These are phyloP conservation scores for Suillus ampliporus DNA, from an alignment of 768 basidiomycete genomes.

Conservation along the genomic window DNA sequence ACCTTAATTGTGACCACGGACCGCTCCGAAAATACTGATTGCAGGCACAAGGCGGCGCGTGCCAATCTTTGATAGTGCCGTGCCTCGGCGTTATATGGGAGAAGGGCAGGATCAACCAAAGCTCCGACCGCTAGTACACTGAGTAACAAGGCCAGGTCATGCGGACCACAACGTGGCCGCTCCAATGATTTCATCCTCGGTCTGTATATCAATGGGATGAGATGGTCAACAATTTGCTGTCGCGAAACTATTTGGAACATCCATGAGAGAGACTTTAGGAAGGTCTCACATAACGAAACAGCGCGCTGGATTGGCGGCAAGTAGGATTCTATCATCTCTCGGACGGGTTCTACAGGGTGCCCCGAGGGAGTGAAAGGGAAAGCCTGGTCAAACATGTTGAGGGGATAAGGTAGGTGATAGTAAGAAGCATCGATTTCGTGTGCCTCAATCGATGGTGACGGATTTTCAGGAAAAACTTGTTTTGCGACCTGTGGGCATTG, in stretches of 20 bases:
- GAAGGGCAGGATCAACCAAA: conserved; percentile 50
- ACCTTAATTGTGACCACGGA: conserved; percentile 55
- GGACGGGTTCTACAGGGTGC: conserved; percentile 39
- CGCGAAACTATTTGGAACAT: conserved; percentile 56
- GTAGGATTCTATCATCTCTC: conserved; percentile 49
- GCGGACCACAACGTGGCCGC: conserved; percentile 44
- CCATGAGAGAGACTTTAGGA: conserved; percentile 55
- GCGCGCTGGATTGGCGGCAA: conserved; percentile 51
- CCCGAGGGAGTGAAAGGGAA: conserved; percentile 53
- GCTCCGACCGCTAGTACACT: conserved; percentile 54
- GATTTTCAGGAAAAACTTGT: conserved; percentile 10
- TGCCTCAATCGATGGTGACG: conserved; percentile 19
- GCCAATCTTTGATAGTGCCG: conserved; percentile 57
- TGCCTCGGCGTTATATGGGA: conserved; percentile 55
- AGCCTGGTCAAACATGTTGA: conserved; percentile 46
- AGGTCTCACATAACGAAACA: conserved; percentile 49
- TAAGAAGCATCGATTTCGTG: conserved; percentile 46
- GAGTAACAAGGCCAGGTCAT: conserved; percentile 55
- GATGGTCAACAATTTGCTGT: conserved; percentile 47
- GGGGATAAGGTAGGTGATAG: conserved; percentile 50
- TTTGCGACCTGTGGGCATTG: conserved; percentile 21
- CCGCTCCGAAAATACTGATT: conserved; percentile 48
- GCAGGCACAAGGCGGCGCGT: conserved; percentile 52
- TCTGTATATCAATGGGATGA: conserved; percentile 52
- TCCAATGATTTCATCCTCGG: conserved; percentile 3